Conservation (phyloP, 345 rosid genomes). For the Litchi chinensis region DNA sequence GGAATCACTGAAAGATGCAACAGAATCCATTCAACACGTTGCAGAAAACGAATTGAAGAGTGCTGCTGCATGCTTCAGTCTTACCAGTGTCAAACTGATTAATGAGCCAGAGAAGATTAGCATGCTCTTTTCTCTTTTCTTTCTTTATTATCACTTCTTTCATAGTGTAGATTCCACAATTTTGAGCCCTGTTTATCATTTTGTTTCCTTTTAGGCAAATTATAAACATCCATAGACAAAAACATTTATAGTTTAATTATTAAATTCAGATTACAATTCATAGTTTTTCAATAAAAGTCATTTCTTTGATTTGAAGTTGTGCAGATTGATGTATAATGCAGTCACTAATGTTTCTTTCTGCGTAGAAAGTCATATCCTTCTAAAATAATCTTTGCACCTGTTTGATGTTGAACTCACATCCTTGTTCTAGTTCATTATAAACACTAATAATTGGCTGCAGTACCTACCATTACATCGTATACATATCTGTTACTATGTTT, state of each 20-base stretch:
- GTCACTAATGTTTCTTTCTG: not conserved
- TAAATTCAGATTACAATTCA: not conserved
- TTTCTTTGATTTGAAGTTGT: not conserved
- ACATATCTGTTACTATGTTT: too few species aligned
- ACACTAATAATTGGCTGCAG: not conserved
- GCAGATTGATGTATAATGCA: not conserved
- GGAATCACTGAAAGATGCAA: slow-evolving; percentile 57
- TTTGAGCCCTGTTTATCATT: slow-evolving; percentile 3
- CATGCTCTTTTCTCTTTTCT: slow-evolving; percentile 12
- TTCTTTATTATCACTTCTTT: not conserved
- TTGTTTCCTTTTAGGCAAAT: not conserved
- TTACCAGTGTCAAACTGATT: slow-evolving; percentile 72
- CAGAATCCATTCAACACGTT: slow-evolving; percentile 48
- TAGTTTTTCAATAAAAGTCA: slow-evolving; percentile 11
- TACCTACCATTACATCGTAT: not conserved
- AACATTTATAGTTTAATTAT: not conserved
- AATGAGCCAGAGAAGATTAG: slow-evolving; percentile 6
- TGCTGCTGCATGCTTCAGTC: slow-evolving; percentile 86
- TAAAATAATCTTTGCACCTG: not conserved
- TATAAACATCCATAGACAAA: not conserved
- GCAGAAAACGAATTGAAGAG: slow-evolving; percentile 77
- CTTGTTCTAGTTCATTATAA: not conserved
- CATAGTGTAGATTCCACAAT: slow-evolving; percentile 21
- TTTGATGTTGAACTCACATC: not conserved
- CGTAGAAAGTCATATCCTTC: not conserved